Evolutionary conservation across 2,329 filamentous ascomycete species (phyloP).

Genomic region (Dothideomycetidae sp.): DNA sequence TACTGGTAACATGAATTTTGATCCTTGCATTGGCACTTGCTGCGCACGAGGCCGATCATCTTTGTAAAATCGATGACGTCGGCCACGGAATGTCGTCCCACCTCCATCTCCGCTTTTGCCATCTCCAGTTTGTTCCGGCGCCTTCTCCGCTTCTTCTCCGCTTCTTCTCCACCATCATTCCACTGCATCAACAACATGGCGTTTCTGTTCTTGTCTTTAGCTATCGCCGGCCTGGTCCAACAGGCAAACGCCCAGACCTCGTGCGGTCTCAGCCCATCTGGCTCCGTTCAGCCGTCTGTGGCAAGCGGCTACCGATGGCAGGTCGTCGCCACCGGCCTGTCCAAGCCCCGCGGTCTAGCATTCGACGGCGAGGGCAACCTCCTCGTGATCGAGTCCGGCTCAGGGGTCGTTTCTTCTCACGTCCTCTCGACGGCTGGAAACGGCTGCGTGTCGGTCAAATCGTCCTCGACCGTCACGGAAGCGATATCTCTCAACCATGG

Average conservation of each 20-base stretch:
- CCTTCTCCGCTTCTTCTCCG: no score
- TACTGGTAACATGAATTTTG: no score
- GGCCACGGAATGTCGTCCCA: no score
- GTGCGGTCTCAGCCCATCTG: conserved; percentile 10
- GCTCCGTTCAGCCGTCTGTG: conserved; percentile 23
- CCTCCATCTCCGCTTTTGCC: no score
- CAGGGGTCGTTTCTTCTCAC: conserved; percentile 25
- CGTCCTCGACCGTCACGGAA: conserved; percentile 7
- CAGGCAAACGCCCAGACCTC: conserved; percentile 3
- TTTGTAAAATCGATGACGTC: no score
- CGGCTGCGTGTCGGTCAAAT: conserved; percentile 9
- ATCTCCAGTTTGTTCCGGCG: no score
- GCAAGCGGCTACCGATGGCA: conserved; percentile 29
- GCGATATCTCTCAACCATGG: conserved; percentile 34
- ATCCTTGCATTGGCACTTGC: no score
- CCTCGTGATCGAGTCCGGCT: conserved; percentile 31
- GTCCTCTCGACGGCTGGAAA: conserved; percentile 16
- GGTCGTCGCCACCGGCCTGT: conserved; percentile 33
- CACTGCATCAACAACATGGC: no score
- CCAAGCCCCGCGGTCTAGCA: conserved; percentile 31
- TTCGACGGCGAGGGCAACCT: conserved; percentile 35
- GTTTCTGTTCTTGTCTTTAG: no score
- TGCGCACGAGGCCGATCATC: no score
- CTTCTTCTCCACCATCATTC: no score
- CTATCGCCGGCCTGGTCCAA: not conserved